Conservation (phyloP, 208 protist species). For the Leptomonas pyrrhocoris region DNA sequence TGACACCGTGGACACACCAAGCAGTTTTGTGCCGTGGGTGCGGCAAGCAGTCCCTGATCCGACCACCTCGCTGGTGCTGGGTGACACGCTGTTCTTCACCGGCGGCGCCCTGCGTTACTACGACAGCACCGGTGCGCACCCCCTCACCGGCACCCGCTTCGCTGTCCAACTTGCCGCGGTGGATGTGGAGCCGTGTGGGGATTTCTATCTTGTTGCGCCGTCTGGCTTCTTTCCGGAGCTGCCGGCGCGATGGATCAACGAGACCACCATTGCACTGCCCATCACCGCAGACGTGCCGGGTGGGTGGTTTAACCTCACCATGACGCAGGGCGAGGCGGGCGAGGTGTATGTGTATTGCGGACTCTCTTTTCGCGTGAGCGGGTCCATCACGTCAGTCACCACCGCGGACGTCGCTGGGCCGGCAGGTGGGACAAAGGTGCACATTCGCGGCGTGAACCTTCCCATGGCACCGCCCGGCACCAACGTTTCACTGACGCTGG, state of each 20-base stretch:
- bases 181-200: background rate
- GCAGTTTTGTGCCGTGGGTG: conserved; percentile 21
- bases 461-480: conserved; percentile 17
- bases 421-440: conserved; percentile 29
- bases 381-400: conserved; percentile 31
- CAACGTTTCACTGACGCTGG: conserved; percentile 17
- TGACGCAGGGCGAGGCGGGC: conserved; percentile 34
- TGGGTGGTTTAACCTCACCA: conserved; percentile 42
- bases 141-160: conserved; percentile 26
- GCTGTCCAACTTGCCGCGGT: conserved; percentile 25
- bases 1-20: conserved; percentile 28
- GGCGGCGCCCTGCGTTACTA: conserved; percentile 34
- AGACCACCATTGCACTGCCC: conserved; percentile 29
- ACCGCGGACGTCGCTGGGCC: conserved; percentile 32
- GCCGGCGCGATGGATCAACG: conserved; percentile 30
- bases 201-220: conserved; percentile 8
- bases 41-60: background rate
- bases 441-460: conserved; percentile 41
- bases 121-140: background rate
- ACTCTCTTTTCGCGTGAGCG: conserved; percentile 32
- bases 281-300: conserved; percentile 37
- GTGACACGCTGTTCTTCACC: conserved; percentile 31
- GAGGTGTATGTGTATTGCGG: conserved; percentile 34
- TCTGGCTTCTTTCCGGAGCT: conserved; percentile 11
- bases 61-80: conserved; percentile 3